These are phyloP conservation scores for Arthrinium puccinioides DNA, from an alignment of 2,329 filamentous ascomycete species.

Conservation along the genomic window DNA sequence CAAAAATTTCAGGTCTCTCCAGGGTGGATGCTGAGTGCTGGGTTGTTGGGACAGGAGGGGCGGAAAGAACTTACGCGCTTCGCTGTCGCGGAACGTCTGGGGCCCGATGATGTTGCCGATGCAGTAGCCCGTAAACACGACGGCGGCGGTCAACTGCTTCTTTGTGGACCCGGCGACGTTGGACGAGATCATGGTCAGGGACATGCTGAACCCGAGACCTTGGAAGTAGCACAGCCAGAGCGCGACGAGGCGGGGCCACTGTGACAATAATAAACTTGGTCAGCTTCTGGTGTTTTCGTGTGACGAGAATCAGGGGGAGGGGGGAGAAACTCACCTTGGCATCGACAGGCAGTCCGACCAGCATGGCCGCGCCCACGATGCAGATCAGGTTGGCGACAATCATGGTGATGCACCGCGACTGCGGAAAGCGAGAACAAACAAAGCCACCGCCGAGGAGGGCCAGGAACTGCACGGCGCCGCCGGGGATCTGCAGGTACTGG, in stretches of 20 bases:
- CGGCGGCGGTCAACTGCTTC: constrained; percentile 21
- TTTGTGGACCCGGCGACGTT: constrained; percentile 25
- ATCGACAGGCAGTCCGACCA: constrained; percentile 40
- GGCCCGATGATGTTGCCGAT: constrained; percentile 25
- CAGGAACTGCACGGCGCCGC: constrained; percentile 49
- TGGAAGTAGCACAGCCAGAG: constrained; percentile 41
- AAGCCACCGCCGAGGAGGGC: constrained; percentile 42
- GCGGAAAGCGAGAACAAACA: constrained; percentile 43
- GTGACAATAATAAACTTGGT: too few species aligned
- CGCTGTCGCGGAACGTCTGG: constrained; percentile 18
- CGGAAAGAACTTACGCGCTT: constrained; percentile 14
- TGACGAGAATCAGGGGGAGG: not conserved
- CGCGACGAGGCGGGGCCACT: constrained; percentile 49
- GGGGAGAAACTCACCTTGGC: constrained; percentile 30
- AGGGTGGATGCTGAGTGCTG: not conserved
- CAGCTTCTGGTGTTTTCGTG: too few species aligned
- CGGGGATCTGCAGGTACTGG: constrained; percentile 53
- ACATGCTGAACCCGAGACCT: constrained; percentile 23
- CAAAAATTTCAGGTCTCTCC: not conserved
- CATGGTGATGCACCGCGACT: constrained; percentile 45
- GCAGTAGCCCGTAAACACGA: constrained; percentile 23
- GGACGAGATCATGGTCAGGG: constrained; percentile 23
- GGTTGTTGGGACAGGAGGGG: not conserved
- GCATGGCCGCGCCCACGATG: constrained; percentile 42
- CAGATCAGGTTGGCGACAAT: constrained; percentile 47